Base-by-base conservation (phyloP, 805 yeast species). In the Pichia ethanolica region DNA sequence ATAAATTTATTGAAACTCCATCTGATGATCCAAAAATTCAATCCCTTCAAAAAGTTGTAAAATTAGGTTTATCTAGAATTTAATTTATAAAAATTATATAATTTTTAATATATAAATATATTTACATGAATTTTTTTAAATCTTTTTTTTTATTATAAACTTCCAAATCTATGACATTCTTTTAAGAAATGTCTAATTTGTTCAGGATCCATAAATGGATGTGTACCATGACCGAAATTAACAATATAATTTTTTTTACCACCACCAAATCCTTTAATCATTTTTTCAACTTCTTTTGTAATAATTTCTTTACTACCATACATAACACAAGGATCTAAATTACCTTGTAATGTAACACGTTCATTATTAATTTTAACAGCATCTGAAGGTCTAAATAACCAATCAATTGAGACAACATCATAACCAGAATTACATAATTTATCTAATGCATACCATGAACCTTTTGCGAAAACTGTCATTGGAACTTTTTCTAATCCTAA, bases 151-250 rank as follows among this genome's bases (percentile, higher is more conserved):
- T 30, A 1, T 36, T 48, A 53, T 13, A 46, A 42, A 38, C 54
- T 50, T 10, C 56, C 56, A 42, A 51, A 30, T 45, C 56, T 46
- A 35, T 54, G 56, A 27, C 56, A 55, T 66, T 89, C 97, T 67
- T 88, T 71, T 62, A 93, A 72, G 71, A 93, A 93, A 69, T 81
- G 87, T 52, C 79, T 82, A 53, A 93, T 79, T 66, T 85, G 85
- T 56, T 86, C 96, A 10, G 98, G 96, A 55, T 88, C 85, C 96
- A 93, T 89, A 70, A 87, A 89, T 26, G 99, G 99, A 65, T 89
- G 97, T 26, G 99, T 93, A 14, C 99, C 99, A 60, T 93, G 99
- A 43, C 99, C 99, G 62, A 93, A 86, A 72, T 93, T 93, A 59
- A 91, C 83, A 57, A 93, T 91, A 70, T 93, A 93, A 61, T 84